Evolutionary conservation across 306 rosid species (phyloP).

Genomic region (Acacia acuminata): DNA sequence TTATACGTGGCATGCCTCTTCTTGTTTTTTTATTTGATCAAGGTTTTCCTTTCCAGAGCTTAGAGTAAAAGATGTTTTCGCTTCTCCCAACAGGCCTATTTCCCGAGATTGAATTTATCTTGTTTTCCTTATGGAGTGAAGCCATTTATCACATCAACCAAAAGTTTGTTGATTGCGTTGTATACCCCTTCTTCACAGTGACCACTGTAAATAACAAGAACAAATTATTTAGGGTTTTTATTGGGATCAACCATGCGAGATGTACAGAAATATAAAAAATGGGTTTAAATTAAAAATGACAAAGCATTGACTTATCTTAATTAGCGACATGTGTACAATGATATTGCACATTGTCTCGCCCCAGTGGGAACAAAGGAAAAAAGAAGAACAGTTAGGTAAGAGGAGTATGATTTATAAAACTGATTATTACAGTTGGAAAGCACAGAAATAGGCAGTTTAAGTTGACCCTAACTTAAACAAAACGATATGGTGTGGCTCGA

Average conservation of each 20-base stretch:
- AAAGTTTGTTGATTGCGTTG: too few relatives aligned
- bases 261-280: neutral
- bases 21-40: too few relatives aligned
- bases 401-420: conserved; percentile 34
- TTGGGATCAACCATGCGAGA: too few relatives aligned
- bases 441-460: conserved; percentile 26
- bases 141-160: too few relatives aligned
- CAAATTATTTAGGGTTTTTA: too few relatives aligned
- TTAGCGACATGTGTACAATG: conserved; percentile 52
- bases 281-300: conserved; percentile 19
- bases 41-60: too few relatives aligned
- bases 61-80: too few relatives aligned
- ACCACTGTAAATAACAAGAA: too few relatives aligned
- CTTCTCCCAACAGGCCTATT: fast-evolving
- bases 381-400: conserved; percentile 28
- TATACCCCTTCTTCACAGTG: too few relatives aligned
- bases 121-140: fast-evolving
- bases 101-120: too few relatives aligned
- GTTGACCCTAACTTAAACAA: conserved; percentile 24
- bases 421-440: conserved; percentile 43
- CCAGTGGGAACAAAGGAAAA: conserved; percentile 33
- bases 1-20: too few relatives aligned
- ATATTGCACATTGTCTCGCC: conserved; percentile 45
- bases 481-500: conserved; percentile 57
- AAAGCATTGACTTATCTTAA: conserved; percentile 4